phyloP scores from a whole-genome alignment of 2,329 filamentous ascomycete species.

The Hypoxylon sp. region DNA sequence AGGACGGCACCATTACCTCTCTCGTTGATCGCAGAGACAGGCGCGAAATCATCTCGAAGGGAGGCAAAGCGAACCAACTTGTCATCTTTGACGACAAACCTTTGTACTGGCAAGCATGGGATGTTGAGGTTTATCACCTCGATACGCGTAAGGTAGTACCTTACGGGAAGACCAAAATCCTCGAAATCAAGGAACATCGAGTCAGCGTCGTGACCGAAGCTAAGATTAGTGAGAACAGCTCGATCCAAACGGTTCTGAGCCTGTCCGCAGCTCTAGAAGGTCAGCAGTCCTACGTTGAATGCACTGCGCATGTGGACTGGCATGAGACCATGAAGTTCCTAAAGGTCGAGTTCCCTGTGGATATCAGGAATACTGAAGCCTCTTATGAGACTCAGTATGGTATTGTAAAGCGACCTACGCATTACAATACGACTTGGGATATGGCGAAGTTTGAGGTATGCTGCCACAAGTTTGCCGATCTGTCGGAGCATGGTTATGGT shows the following conservation, averaged over 20 bases:
- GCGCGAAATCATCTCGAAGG: slow-evolving; percentile 82
- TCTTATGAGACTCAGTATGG: slow-evolving; percentile 97
- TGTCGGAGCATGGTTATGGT: slow-evolving; percentile 89
- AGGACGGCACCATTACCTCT: slow-evolving; percentile 84
- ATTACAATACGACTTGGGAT: slow-evolving; percentile 98
- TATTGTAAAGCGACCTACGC: slow-evolving; percentile 88
- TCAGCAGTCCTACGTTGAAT: slow-evolving; percentile 79
- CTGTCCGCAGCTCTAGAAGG: slow-evolving; percentile 78
- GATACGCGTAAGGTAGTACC: slow-evolving; percentile 84
- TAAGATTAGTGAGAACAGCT: slow-evolving; percentile 88
- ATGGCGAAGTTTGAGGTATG: slow-evolving; percentile 99
- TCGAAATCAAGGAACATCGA: slow-evolving; percentile 79
- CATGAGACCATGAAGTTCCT: slow-evolving; percentile 97
- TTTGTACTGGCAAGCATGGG: slow-evolving; percentile 97
- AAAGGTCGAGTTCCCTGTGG: slow-evolving; percentile 97
- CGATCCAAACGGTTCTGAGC: slow-evolving; percentile 87
- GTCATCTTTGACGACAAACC: slow-evolving; percentile 98
- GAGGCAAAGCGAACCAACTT: slow-evolving; percentile 86
- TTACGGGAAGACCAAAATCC: slow-evolving; percentile 77
- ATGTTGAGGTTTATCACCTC: slow-evolving; percentile 96
- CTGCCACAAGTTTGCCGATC: slow-evolving; percentile 93
- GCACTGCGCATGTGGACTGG: slow-evolving; percentile 93
- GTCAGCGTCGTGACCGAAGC: slow-evolving; percentile 88
- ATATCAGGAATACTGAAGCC: slow-evolving; percentile 90
- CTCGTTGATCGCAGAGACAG: slow-evolving; percentile 81